Base-by-base conservation (phyloP, 148 eudicot genomes). In the Rhododendron ovatum region DNA sequence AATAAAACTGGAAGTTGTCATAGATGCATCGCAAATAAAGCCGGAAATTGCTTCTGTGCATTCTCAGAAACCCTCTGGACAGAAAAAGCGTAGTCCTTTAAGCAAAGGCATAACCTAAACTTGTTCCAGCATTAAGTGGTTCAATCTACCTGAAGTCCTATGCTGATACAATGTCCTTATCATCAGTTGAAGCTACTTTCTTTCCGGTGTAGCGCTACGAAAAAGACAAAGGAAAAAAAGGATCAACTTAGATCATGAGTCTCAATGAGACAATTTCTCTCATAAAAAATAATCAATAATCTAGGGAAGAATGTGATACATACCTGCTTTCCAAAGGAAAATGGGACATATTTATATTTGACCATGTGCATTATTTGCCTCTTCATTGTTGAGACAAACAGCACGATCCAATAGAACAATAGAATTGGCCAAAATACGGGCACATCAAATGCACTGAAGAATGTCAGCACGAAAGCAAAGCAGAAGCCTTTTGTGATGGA, bases 381-480 rank as follows among this genome's bases (percentile, higher is more conserved):
- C 88, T 90, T 91, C 93, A 92, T 92, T 39, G 94, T 92, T 47
- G 92, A 91, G 75, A 91, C 61, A 37, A 92, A 90, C 24, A 92
- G 87, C 47, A 92, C 87, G 9, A 91, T 24, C 93, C 94, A 92
- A 69, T 91, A 92, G 84, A 92, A 88, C 63, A 92, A 80, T 80
- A 92, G 86, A 85, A 91, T 92, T 35, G 94, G 93, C 94, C 94
- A 92, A 86, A 92, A 92, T 47, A 92, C 93, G 81, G 94, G 94
- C 77, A 92, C 92, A 20, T 92, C 91, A 85, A 92, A 92, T 51
- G 87, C 88, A 84, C 93, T 92, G 89, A 92, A 92, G 88, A 91
- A 91, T 45, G 94, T 91, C 83, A 92, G 88, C 87, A 88, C 88
- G 81, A 92, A 87, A 80, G 94, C 94, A 82, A 92, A 20, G 84